Percentiles rank a stretch among this genome's conserved stretches.
These are phyloP conservation scores for Lodderomyces parapsilosis DNA, from an alignment of 1,139 yeast genomes.

Conservation along the genomic window DNA sequence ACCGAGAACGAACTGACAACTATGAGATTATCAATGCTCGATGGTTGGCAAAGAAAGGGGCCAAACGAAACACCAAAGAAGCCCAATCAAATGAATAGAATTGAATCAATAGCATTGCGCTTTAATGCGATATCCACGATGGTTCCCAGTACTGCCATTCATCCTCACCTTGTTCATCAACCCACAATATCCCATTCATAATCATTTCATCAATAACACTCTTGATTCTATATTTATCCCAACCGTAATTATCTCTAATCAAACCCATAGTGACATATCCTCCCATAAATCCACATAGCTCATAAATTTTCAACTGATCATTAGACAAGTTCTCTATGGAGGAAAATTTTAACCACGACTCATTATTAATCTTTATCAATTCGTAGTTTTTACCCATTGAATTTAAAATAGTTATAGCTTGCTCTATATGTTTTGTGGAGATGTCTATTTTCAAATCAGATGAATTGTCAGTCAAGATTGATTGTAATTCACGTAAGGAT, in stretches of 20 bases:
- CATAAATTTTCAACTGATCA: slow-evolving; percentile 72
- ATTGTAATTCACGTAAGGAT: slow-evolving; percentile 56
- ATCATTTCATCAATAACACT: slow-evolving; percentile 77
- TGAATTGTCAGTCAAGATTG: slow-evolving; percentile 17
- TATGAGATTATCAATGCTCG: slow-evolving; percentile 68
- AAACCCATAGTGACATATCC: slow-evolving; percentile 63
- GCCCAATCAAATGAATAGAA: background rate
- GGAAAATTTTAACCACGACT: slow-evolving; percentile 42
- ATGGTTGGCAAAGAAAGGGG: slow-evolving; percentile 47
- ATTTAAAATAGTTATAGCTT: slow-evolving; percentile 20
- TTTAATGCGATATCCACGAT: slow-evolving; percentile 34
- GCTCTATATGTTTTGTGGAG: slow-evolving; percentile 20
- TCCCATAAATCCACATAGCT: slow-evolving; percentile 68
- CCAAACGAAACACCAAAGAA: background rate
- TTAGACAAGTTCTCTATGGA: slow-evolving; percentile 32
- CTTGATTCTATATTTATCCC: slow-evolving; percentile 65
- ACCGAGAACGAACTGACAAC: slow-evolving; percentile 60
- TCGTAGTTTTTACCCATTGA: slow-evolving; percentile 41
- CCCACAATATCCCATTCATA: slow-evolving; percentile 78
- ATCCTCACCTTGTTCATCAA: slow-evolving; percentile 54
- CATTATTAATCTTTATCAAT: slow-evolving; percentile 29
- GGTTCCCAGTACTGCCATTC: slow-evolving; percentile 68
- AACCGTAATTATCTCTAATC: slow-evolving; percentile 66
- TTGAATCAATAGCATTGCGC: background rate
- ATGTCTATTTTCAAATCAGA: slow-evolving; percentile 19